phyloP scores from a whole-genome alignment of 2,329 filamentous ascomycete genomes.

The Ceratocystis albifundus region DNA sequence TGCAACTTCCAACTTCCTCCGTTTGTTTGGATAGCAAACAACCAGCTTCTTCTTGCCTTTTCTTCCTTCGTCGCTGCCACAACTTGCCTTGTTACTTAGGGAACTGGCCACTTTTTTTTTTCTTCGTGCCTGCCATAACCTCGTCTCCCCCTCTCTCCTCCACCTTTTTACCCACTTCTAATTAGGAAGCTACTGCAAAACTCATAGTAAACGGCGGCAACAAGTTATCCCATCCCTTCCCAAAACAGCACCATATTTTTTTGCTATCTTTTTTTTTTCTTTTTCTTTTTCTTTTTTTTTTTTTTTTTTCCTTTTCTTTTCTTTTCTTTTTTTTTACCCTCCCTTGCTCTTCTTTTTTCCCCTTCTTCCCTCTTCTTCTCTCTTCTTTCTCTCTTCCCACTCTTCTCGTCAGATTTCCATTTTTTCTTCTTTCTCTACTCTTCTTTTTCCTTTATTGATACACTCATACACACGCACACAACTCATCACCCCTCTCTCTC shows the following conservation, averaged over 20 bases:
- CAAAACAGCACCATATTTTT: constrained; percentile 22
- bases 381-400: constrained; percentile 5
- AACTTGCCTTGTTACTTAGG: constrained; percentile 18
- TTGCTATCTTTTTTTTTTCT: constrained; percentile 13
- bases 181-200: constrained; percentile 10
- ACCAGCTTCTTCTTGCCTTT: too few relatives aligned
- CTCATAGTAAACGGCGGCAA: constrained; percentile 5
- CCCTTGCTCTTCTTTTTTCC: constrained; percentile 12
- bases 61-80: neutral
- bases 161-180: constrained; percentile 8
- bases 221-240: constrained; percentile 12
- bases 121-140: constrained; percentile 1
- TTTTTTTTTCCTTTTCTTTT: neutral
- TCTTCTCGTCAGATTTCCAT: constrained; percentile 25
- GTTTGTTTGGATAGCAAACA: neutral
- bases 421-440: constrained; percentile 23
- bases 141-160: constrained; percentile 3
- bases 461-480: constrained; percentile 16
- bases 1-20: constrained; percentile 18
- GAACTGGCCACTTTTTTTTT: constrained; percentile 16
- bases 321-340: neutral
- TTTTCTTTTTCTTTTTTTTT: constrained; percentile 2
- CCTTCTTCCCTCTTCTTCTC: constrained; percentile 8
- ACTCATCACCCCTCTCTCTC: neutral
- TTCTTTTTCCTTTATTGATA: constrained; percentile 23